Base-by-base conservation (phyloP, 1,139 yeast genomes). In the Hanseniaspora uvarum region DNA sequence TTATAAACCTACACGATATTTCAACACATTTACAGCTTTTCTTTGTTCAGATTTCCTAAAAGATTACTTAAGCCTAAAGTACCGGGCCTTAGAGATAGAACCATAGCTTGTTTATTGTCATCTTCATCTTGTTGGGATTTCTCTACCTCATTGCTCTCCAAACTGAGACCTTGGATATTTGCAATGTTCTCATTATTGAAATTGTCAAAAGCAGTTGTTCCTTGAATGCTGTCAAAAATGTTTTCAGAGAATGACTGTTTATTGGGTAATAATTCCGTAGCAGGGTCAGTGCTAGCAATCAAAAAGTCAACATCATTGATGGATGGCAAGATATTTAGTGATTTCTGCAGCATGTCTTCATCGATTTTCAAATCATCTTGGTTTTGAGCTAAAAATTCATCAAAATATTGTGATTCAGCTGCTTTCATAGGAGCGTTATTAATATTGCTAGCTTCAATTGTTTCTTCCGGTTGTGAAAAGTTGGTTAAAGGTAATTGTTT, bases 51-150 rank as follows among this genome's bases (percentile, higher is more conserved):
- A 28, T 24, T 50, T 1, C 41, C 53, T 16, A 50, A 18, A 23
- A 50, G 19, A 31, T 50, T 30, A 21, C 46, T 43, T 21, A 50
- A 30, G 18, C 53, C 48, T 14, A 50, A 23, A 6, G 30, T 31
- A 3, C 39, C 48, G 8, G 49, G 53, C 36, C 53, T 50, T 23
- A 50, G 31, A 16, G 53, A 44, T 14, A 50, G 44, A 26, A 50
- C 44, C 40, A 43, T 18, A 5, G 53, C 53, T 3, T 19, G 30
- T n/a, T 43, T 49, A 18, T 49, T 34, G 3, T 31, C 34, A 14
- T 31, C 34, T 6, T 31, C 46, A 4, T 41, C 26, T 28, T 41
- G 11, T 19, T 28, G 47, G 16, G 23, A 23, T 6, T 31, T 21
- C 7, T 14, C 8, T 31, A 5, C 5, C 5, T 16, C 34, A 12